These are phyloP conservation scores for Colletotrichum musae DNA, from an alignment of 2,329 filamentous ascomycete species.

Conservation along the genomic window DNA sequence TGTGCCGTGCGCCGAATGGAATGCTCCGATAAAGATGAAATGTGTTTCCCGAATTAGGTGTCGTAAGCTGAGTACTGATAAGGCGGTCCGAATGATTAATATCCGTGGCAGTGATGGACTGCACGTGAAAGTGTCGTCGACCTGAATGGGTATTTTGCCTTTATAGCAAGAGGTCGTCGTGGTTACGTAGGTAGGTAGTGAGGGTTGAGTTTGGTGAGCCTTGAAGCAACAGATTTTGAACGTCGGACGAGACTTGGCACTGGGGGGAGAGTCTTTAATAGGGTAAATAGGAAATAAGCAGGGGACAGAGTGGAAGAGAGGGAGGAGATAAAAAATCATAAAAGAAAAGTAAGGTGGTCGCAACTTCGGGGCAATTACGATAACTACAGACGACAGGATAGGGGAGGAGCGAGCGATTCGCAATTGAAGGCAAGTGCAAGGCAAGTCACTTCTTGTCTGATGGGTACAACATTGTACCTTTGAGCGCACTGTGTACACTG, in stretches of 20 bases:
- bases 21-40: not conserved
- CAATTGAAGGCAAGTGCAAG: no score
- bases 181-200: not conserved
- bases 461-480: no score
- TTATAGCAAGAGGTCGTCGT: no score
- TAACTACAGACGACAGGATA: not conserved
- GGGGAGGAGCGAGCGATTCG: no score
- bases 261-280: slow-evolving; percentile 19
- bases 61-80: not conserved
- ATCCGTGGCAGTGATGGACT: not conserved
- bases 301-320: not conserved
- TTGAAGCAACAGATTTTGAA: not conserved
- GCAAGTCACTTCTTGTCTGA: no score
- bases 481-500: no score
- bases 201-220: slow-evolving; percentile 1
- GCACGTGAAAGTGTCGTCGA: not conserved
- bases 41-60: not conserved
- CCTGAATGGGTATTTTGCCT: no score
- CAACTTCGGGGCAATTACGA: slow-evolving; percentile 12
- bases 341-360: slow-evolving; percentile 1
- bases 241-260: slow-evolving; percentile 26
- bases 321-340: not conserved
- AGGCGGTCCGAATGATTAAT: no score
- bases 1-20: slow-evolving; percentile 2
- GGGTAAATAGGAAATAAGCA: no score